These are phyloP conservation scores for Penicillium concentricum DNA, from an alignment of 2,329 filamentous ascomycete species.

Conservation along the genomic window DNA sequence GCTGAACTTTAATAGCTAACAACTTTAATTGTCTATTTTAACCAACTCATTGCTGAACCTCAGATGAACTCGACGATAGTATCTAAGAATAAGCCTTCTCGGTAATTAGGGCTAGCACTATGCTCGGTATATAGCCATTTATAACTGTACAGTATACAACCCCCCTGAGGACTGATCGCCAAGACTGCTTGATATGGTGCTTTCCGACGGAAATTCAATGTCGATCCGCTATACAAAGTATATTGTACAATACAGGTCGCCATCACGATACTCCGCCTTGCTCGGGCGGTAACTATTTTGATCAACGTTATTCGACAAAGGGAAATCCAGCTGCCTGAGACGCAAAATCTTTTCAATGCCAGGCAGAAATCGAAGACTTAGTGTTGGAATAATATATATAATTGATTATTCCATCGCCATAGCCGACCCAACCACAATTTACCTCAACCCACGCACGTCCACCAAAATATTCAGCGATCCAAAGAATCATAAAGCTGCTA, in stretches of 20 bases:
- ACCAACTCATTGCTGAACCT: neutral
- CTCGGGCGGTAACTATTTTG: neutral
- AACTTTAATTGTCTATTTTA: slow-evolving; percentile 7
- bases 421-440: neutral
- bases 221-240: neutral
- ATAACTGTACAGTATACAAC: neutral
- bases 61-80: neutral
- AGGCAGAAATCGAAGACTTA: neutral
- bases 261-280: neutral
- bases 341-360: neutral
- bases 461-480: neutral
- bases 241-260: neutral
- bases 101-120: neutral
- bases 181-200: neutral
- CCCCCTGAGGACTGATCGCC: neutral
- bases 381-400: neutral
- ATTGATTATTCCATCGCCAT: neutral
- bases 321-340: neutral
- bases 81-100: neutral
- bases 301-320: neutral
- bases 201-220: neutral
- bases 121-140: neutral
- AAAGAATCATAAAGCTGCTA: neutral
- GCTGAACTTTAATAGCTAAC: slow-evolving; percentile 5
- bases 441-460: neutral